Conservation (phyloP, 352 stramenopile species). For the Pythium guiyangense region DNA sequence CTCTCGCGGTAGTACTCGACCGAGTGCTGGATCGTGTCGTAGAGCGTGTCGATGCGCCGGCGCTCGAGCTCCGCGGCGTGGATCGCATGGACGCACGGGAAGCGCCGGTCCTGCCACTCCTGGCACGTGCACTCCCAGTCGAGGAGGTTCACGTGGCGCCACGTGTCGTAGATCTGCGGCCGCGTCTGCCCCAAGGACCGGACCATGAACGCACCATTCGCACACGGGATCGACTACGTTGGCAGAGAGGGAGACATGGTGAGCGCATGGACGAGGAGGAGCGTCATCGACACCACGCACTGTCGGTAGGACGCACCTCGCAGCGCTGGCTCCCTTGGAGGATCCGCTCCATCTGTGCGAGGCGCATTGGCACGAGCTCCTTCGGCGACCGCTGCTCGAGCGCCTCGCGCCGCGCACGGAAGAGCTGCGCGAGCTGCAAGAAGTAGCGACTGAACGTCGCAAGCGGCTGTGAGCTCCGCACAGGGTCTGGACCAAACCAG, state of each 20-base stretch:
- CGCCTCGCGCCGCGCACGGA: slow-evolving; percentile 51
- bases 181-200: slow-evolving; percentile 55
- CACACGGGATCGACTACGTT: slow-evolving; percentile 66
- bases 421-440: slow-evolving; percentile 69
- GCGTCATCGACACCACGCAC: too few species aligned
- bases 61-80: slow-evolving; percentile 68
- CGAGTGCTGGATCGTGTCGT: slow-evolving; percentile 63
- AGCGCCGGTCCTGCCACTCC: slow-evolving; percentile 77
- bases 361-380: slow-evolving; percentile 58
- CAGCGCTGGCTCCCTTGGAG: slow-evolving; percentile 72
- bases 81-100: slow-evolving; percentile 74
- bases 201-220: slow-evolving; percentile 78
- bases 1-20: slow-evolving; percentile 58
- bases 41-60: slow-evolving; percentile 67
- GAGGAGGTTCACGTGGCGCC: slow-evolving; percentile 70
- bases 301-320: slow-evolving; percentile 50
- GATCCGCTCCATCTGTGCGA: slow-evolving; percentile 64
- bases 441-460: slow-evolving; percentile 67
- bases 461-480: slow-evolving; percentile 62
- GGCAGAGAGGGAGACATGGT: too few species aligned
- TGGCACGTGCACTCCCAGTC: slow-evolving; percentile 78
- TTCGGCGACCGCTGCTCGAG: slow-evolving; percentile 47
- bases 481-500: slow-evolving; percentile 61
- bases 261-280: too few species aligned
- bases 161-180: slow-evolving; percentile 56